Conservation (phyloP, 345 rosid species). For the Brassica cretica region DNA sequence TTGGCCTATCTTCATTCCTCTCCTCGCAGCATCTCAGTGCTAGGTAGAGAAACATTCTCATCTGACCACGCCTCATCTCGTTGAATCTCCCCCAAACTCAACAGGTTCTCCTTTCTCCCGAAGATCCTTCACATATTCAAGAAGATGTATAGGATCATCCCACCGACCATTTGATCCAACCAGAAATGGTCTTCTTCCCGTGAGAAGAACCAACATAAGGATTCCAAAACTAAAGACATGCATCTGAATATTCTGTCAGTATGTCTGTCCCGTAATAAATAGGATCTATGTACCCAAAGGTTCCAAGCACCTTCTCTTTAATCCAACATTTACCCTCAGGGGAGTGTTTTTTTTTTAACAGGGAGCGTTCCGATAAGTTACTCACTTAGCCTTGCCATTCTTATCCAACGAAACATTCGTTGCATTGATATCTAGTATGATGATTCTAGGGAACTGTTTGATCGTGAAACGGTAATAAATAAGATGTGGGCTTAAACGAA, state of each 20-base stretch:
- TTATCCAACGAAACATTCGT: no score
- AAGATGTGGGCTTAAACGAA: no score
- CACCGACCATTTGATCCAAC: not conserved
- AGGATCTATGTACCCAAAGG: not conserved
- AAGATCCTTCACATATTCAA: not conserved
- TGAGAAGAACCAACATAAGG: not conserved
- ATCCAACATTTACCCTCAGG: no score
- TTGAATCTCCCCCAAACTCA: not conserved
- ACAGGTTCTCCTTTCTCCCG: not conserved
- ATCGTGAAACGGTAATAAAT: no score
- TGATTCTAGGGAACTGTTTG: no score
- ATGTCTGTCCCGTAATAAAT: not conserved
- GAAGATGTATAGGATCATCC: not conserved
- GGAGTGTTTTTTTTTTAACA: no score
- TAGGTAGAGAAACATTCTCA: not conserved
- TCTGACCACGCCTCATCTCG: not conserved
- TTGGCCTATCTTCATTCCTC: not conserved
- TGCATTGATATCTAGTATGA: no score
- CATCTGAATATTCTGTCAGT: not conserved
- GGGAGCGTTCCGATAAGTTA: no score
- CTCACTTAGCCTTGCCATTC: no score
- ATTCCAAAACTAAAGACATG: not conserved
- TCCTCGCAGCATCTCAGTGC: constrained; percentile 3
- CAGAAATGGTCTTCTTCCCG: not conserved
- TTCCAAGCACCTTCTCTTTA: not conserved